Evolutionary conservation across 305 asterid species (phyloP).

Genomic region (Fraxinus paxiana): DNA sequence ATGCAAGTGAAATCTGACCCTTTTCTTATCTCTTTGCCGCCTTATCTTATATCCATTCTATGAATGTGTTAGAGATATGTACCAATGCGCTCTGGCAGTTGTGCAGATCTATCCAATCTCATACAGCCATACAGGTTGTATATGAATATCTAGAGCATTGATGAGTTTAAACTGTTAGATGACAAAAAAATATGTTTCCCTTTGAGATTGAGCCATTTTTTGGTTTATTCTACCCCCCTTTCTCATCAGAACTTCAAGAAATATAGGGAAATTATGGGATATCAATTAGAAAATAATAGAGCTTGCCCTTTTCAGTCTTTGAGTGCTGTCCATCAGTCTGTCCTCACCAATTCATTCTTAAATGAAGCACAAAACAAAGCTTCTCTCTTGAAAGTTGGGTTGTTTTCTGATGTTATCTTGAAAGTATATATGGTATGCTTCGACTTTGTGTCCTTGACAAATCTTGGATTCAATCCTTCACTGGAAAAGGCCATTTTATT

Average conservation of each 20-base stretch:
- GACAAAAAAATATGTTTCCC: not conserved
- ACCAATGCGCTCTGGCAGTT: not conserved
- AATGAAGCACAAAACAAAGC: conserved; percentile 12
- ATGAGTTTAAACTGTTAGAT: conserved; percentile 1
- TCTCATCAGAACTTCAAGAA: not conserved
- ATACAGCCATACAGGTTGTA: not conserved
- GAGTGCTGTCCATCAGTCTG: conserved; percentile 7
- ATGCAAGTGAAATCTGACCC: not conserved
- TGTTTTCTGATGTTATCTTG: conserved; percentile 16
- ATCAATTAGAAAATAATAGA: not conserved
- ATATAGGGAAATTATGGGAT: not conserved
- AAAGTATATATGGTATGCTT: not conserved
- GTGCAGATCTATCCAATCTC: conserved; percentile 4
- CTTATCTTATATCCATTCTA: not conserved
- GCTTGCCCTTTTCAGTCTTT: not conserved
- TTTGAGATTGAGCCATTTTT: conserved; percentile 7
- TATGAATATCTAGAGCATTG: not conserved
- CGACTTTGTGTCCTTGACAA: conserved; percentile 48
- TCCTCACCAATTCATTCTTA: conserved; percentile 9
- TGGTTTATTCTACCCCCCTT: not conserved
- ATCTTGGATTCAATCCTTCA: conserved; percentile 62
- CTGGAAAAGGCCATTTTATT: conserved; percentile 87
- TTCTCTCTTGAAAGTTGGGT: conserved; percentile 13
- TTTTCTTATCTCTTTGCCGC: not conserved
- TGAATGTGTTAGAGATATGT: conserved; percentile 8